These are phyloP conservation scores for Scenedesmus sp. DNA, from an alignment of 163 green algal genomes.

Conservation along the genomic window DNA sequence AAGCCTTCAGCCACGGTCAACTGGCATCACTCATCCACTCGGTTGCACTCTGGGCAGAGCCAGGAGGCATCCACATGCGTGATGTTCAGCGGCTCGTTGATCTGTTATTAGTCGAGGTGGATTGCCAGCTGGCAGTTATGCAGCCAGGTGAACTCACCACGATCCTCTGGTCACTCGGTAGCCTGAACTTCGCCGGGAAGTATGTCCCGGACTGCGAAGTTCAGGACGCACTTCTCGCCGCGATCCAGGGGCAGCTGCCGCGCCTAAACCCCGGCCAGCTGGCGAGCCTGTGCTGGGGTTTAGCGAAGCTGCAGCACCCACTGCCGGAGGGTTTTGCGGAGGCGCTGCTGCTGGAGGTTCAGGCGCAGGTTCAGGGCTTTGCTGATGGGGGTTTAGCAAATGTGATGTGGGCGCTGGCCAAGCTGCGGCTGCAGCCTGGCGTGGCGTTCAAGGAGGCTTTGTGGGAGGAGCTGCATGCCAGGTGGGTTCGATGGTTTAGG, in stretches of 20 bases:
- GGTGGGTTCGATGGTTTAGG: neutral
- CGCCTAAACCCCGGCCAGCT: constrained; percentile 33
- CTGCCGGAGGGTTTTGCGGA: constrained; percentile 40
- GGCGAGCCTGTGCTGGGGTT: constrained; percentile 37
- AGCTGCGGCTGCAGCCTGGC: constrained; percentile 6
- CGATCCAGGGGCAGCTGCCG: constrained; percentile 39
- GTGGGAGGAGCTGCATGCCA: constrained; percentile 27
- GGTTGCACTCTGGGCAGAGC: constrained; percentile 11
- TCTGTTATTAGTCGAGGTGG: constrained; percentile 1
- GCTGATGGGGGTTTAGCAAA: neutral
- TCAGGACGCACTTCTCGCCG: neutral
- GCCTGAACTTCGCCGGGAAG: neutral
- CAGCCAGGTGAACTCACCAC: constrained; percentile 36
- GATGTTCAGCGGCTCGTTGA: constrained; percentile 32
- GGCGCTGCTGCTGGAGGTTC: constrained; percentile 42
- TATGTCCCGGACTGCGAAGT: neutral
- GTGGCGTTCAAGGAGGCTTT: neutral
- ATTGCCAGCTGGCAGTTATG: constrained; percentile 4
- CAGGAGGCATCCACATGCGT: neutral
- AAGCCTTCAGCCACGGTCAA: constrained; percentile 22
- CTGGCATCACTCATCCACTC: constrained; percentile 35
- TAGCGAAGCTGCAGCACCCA: constrained; percentile 36
- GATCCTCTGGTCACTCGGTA: constrained; percentile 26
- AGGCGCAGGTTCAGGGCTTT: constrained; percentile 35
- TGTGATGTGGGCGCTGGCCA: constrained; percentile 32